Evolutionary conservation across 1,139 yeast genomes (phyloP).

Genomic region (Yamadazyma siamensis): DNA sequence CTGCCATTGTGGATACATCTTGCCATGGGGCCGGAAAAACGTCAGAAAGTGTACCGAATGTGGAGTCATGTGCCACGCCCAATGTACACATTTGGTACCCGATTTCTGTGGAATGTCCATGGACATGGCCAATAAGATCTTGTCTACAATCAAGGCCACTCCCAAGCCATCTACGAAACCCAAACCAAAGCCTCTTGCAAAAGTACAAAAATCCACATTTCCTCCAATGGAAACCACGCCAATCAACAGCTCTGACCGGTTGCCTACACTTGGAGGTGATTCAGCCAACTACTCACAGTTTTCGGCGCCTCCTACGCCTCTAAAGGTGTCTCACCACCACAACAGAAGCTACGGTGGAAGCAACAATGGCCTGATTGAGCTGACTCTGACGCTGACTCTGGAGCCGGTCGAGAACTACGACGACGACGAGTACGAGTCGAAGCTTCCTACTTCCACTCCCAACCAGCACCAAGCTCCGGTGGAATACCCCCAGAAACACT

Average conservation of each 20-base stretch:
- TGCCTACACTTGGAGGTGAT: constrained; percentile 1
- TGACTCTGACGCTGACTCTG: not conserved
- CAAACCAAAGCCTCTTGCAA: constrained; percentile 3
- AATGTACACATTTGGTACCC: constrained; percentile 92
- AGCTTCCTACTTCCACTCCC: constrained; percentile 35
- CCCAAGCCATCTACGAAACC: constrained; percentile 36
- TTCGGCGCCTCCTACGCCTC: constrained; percentile 3
- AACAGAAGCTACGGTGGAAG: not conserved
- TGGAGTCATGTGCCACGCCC: constrained; percentile 90
- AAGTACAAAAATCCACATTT: constrained; percentile 9
- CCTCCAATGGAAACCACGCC: constrained; percentile 16
- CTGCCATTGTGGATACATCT: constrained; percentile 94
- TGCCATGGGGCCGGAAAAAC: constrained; percentile 92
- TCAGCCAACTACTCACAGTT: constrained; percentile 1
- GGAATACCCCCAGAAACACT: constrained; percentile 20
- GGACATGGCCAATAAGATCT: constrained; percentile 91
- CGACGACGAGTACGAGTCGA: constrained; percentile 15
- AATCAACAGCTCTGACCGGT: constrained; percentile 7
- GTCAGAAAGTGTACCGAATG: constrained; percentile 96
- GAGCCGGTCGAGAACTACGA: constrained; percentile 24
- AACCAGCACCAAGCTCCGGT: constrained; percentile 33
- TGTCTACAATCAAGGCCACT: constrained; percentile 80
- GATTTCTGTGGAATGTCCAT: constrained; percentile 98
- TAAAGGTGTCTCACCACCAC: constrained; percentile 1
- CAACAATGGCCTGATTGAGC: constrained; percentile 1